Evolutionary conservation across 371 early-diverging fungal species (phyloP).

Genomic region (Circinella umbellata): DNA sequence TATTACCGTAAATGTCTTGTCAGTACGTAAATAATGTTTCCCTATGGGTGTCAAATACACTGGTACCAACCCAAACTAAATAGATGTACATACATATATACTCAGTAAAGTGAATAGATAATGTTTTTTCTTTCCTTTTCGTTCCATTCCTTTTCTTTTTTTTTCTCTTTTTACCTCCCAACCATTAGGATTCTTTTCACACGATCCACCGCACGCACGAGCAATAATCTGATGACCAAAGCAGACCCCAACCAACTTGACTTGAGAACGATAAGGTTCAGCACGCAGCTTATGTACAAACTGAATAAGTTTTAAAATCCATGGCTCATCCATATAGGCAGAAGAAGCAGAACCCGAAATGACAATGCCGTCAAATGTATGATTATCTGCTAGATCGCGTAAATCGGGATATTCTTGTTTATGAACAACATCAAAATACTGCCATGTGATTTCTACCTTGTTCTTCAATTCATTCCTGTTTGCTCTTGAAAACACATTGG

Average conservation of each 20-base stretch:
- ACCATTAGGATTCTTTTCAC: constrained; percentile 61
- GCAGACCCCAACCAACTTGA: constrained; percentile 65
- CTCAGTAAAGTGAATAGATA: not conserved
- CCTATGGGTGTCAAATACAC: constrained; percentile 47
- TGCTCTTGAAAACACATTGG: constrained; percentile 40
- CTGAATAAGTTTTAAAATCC: constrained; percentile 63
- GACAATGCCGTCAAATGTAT: constrained; percentile 34
- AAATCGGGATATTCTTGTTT: constrained; percentile 46
- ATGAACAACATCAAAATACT: constrained; percentile 46
- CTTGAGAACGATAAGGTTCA: constrained; percentile 15
- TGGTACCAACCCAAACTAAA: constrained; percentile 50
- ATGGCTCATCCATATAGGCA: constrained; percentile 56
- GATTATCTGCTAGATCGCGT: constrained; percentile 31
- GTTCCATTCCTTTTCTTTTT: no score
- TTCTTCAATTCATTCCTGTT: constrained; percentile 7
- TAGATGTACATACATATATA: not conserved
- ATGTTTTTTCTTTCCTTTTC: no score
- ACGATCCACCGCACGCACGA: constrained; percentile 63
- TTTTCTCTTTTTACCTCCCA: constrained; percentile 62
- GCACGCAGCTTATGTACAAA: constrained; percentile 43
- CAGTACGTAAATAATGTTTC: constrained; percentile 38
- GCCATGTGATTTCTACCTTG: constrained; percentile 34
- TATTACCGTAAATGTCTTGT: constrained; percentile 29
- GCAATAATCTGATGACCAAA: constrained; percentile 84
- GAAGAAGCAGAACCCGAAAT: constrained; percentile 39